Base-by-base conservation (phyloP, 2,329 filamentous ascomycete genomes). In the Clathrospora elynae region DNA sequence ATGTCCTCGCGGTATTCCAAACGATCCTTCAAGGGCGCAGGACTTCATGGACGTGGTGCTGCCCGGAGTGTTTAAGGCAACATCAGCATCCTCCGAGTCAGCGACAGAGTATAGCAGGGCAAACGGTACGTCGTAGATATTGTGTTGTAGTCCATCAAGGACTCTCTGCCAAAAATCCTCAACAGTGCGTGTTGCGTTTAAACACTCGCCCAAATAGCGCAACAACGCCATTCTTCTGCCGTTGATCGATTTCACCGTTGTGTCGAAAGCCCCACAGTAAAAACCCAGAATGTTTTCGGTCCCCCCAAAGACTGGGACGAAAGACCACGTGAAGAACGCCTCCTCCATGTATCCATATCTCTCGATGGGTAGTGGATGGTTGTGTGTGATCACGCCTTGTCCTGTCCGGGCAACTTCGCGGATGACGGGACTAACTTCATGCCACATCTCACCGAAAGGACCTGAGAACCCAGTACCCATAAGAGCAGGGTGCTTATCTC, bases 101-200 rank as follows among this genome's bases (percentile, higher is more conserved):
- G 43, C 42, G 14, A 68, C 55, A 1, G 66, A 67, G 25, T 68
- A 68, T 6, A 69, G 35, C 1, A 69, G 39, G 8, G 64, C 61
- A 35, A 69, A 69, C 2, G 63, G 62, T 5, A 68, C 42, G 18
- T 68, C 66, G 18, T 61, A 56, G 9, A 54, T 47, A 26, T 66
- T 66, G 11, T 73, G 69, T 45, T 75, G 71, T 8, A 79, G 51
- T 1, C 75, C 75, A 26, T 78, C 75, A 8, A 80, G 51, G 18
- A 79, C 73, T 58, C 71, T 74, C 36, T 68, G 67, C 75, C 78
- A 81, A 25, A 80, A 73, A 2, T 72, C 55, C 28, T 62, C 64
- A 7, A 59, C 57, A 1, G 57, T 62, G 34, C 55, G 55, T 23
- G 56, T 59, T 19, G 57, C 49, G 9, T 66, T 53, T 54, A 70